Evolutionary conservation across 305 asterid species (phyloP).

Genomic region (Fraxinus angustifolia): DNA sequence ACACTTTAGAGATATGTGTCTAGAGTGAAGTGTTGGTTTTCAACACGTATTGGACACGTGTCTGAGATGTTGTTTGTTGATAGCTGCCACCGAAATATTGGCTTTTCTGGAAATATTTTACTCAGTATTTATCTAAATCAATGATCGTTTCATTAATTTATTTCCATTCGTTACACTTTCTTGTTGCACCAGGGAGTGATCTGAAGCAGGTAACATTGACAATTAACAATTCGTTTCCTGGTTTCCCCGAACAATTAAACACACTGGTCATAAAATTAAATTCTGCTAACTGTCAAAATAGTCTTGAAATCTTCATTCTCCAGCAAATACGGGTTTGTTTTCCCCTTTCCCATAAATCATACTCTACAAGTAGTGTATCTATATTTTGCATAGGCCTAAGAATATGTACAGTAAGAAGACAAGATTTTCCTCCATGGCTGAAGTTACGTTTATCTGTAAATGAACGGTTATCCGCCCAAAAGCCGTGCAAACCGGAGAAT

Average conservation of each 20-base stretch:
- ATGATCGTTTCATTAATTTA: background rate
- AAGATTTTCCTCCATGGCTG: conserved; percentile 32
- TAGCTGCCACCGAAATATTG: background rate
- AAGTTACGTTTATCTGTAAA: conserved; percentile 43
- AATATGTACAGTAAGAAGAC: background rate
- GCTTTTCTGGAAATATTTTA: background rate
- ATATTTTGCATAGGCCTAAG: background rate
- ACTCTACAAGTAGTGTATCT: background rate
- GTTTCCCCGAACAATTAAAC: background rate
- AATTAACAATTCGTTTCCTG: background rate
- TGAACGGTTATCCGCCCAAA: conserved; percentile 46
- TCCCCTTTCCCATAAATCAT: background rate
- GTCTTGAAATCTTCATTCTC: conserved; percentile 31
- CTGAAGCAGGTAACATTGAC: background rate
- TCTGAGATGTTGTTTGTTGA: background rate
- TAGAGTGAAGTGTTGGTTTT: background rate
- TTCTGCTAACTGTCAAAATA: conserved; percentile 1
- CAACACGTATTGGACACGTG: background rate
- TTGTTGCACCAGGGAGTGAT: background rate
- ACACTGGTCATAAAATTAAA: background rate
- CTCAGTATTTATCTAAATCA: background rate
- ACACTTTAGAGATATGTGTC: background rate
- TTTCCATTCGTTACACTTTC: background rate
- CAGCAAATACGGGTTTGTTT: conserved; percentile 23
- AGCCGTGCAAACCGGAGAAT: conserved; percentile 40